Conservation (phyloP, 148 eudicot genomes). For the Chenopodium suecicum region DNA sequence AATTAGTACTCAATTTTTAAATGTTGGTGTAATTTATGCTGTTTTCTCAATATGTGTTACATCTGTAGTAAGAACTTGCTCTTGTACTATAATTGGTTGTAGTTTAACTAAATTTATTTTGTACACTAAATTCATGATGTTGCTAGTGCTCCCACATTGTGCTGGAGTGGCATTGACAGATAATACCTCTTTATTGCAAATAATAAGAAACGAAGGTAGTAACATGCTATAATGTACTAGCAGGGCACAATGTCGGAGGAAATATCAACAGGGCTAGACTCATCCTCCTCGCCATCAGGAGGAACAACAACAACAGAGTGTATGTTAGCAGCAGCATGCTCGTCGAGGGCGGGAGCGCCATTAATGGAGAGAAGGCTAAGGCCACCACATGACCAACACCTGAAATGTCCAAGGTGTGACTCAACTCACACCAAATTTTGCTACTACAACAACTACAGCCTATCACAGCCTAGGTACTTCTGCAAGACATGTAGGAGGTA, state of each 20-base stretch:
- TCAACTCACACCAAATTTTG: constrained; percentile 86
- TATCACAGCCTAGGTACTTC: constrained; percentile 83
- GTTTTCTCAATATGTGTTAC: not conserved
- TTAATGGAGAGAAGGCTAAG: constrained; percentile 63
- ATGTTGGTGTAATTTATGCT: not conserved
- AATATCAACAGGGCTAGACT: constrained; percentile 34
- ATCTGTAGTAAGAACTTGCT: not conserved
- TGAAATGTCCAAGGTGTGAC: constrained; percentile 80
- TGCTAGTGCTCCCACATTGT: too few species aligned
- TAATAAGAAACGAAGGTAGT: too few species aligned
- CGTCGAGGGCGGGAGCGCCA: constrained; percentile 42
- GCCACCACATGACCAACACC: constrained; percentile 76
- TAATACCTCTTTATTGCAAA: too few species aligned
- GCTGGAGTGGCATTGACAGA: too few species aligned
- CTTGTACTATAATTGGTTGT: not conserved
- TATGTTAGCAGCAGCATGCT: constrained; percentile 65
- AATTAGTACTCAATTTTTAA: not conserved
- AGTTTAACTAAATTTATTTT: too few species aligned
- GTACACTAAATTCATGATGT: too few species aligned
- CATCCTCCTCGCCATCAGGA: constrained; percentile 54
- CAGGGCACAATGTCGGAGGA: constrained; percentile 43
- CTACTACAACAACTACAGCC: constrained; percentile 92
- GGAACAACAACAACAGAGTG: constrained; percentile 37
- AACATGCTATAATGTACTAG: not conserved
- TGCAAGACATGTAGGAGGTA: constrained; percentile 91